Evolutionary conservation across 1,139 yeast species (phyloP).

Genomic region (Yamadazyma jaroonii): DNA sequence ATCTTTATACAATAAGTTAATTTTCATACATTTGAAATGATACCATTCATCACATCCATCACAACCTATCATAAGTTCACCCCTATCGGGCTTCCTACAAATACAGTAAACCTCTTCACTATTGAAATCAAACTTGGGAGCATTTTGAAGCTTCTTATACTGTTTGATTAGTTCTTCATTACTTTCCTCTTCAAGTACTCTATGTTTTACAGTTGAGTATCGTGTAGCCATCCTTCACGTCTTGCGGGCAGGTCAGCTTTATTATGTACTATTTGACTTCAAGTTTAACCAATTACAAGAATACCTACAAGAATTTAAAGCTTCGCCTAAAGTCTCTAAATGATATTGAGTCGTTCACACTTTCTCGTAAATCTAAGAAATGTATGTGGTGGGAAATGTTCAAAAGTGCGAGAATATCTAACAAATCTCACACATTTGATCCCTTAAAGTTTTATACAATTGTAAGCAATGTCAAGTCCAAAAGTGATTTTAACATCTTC

Average conservation of each 20-base stretch:
- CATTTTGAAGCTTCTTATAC: constrained; percentile 39
- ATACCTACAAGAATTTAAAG: too few species aligned
- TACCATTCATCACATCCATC: constrained; percentile 97
- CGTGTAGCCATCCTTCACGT: not conserved
- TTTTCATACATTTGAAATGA: constrained; percentile 75
- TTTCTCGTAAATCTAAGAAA: too few species aligned
- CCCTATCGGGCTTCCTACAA: constrained; percentile 77
- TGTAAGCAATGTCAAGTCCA: constrained; percentile 32
- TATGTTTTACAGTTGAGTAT: constrained; percentile 10
- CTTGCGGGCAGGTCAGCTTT: too few species aligned
- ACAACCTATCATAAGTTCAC: constrained; percentile 86
- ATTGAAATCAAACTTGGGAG: constrained; percentile 45
- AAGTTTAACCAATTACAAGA: too few species aligned
- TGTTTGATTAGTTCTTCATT: constrained; percentile 43
- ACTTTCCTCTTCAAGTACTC: constrained; percentile 17
- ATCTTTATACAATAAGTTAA: constrained; percentile 51
- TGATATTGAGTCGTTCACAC: too few species aligned
- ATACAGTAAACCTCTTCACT: constrained; percentile 73
- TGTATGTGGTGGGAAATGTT: too few species aligned
- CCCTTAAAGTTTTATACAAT: not conserved
- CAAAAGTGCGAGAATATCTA: not conserved
- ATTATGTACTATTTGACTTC: too few species aligned
- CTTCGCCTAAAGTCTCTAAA: too few species aligned
- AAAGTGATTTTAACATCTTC: constrained; percentile 65
- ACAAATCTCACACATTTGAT: not conserved